Evolutionary conservation across 495 filamentous ascomycete genomes (phyloP), one percentile per base, ranked within the genome.

Genomic region (Lasiosphaeris hirsuta): DNA sequence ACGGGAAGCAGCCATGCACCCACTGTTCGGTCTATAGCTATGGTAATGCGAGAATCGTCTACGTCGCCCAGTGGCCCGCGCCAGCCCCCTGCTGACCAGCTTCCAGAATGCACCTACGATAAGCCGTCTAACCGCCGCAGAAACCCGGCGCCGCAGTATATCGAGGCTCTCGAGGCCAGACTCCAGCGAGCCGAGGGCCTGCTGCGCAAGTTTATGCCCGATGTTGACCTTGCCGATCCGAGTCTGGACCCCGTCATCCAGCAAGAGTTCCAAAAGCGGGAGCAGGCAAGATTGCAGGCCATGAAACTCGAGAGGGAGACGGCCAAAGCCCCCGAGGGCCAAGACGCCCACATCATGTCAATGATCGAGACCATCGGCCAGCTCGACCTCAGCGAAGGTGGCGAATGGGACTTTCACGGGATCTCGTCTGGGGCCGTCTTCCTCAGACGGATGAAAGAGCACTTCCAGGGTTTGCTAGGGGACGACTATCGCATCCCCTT

Each of bases 11-110:
- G 71, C 95, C 94, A 8, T 98, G 94, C 72, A 96, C 94, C 2
- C 94, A 97, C 71, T 98, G 94, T 73, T 95, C 91, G 7, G 90
- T 97, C 38, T 97, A 98, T 73, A 96, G 90, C 72, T 98, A 97
- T 78, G 94, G 94, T 98, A 82, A 73, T 71, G 23, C 23, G 23
- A 30, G 23, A 30, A 30, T 30, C 23, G 5, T 30, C 23, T 30
- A 30, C 2, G 5, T 30, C 23, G 23, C 23, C 23, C 23, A 30
- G 23, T 30, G 23, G n/a, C 30, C 18, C 17, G 19, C 13, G 7
- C 36, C 7, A 41, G 35, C 45, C 58, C 48, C 51, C 65, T 54
- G 58, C 75, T 81, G 62, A 80, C 66, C 9, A 23, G 47, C 45
- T 14, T 14, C 10, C 67, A 98, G 94, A 97, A 57, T 98, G 94